These are phyloP conservation scores for Phytophthora brassicae DNA, from an alignment of 352 stramenopile species.

Conservation along the genomic window DNA sequence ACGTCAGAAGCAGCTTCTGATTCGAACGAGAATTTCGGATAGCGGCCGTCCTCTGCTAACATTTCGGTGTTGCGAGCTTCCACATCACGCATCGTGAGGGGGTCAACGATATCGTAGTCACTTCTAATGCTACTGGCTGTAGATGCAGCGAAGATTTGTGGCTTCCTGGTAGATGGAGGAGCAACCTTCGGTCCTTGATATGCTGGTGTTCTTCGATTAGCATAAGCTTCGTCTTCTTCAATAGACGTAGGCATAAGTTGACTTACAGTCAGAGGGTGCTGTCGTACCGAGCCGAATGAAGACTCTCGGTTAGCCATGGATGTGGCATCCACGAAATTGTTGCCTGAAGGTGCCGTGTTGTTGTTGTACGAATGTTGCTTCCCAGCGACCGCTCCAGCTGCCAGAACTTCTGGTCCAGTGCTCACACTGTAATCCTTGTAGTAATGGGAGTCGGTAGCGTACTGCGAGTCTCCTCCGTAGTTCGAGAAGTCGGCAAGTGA, in stretches of 20 bases:
- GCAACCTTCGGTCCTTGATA: constrained; percentile 1
- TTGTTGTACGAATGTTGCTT: constrained; percentile 13
- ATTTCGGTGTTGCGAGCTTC: constrained; percentile 73
- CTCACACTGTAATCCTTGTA: constrained; percentile 33
- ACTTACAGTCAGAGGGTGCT: constrained; percentile 33
- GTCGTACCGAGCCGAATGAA: constrained; percentile 18
- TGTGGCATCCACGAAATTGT: constrained; percentile 31
- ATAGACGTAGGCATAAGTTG: constrained; percentile 27
- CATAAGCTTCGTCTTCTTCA: constrained; percentile 15
- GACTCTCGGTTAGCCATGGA: constrained; percentile 12
- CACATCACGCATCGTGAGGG: constrained; percentile 49
- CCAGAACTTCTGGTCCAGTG: constrained; percentile 21
- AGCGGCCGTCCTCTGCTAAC: constrained; percentile 55
- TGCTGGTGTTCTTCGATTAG: constrained; percentile 3
- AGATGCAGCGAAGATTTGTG: constrained; percentile 20
- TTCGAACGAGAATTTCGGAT: constrained; percentile 67
- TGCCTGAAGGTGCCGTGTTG: constrained; percentile 2
- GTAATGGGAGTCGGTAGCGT: constrained; percentile 33
- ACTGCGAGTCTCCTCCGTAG: constrained; percentile 15
- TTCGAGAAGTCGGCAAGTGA: constrained; percentile 38
- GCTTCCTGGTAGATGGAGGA: constrained; percentile 5
- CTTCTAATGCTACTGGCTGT: constrained; percentile 44
- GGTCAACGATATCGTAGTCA: constrained; percentile 80
- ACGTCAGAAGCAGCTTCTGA: constrained; percentile 42
- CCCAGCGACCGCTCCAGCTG: constrained; percentile 7